These are phyloP conservation scores for Globisporangium nagaii DNA, from an alignment of 352 stramenopile genomes.

Conservation along the genomic window DNA sequence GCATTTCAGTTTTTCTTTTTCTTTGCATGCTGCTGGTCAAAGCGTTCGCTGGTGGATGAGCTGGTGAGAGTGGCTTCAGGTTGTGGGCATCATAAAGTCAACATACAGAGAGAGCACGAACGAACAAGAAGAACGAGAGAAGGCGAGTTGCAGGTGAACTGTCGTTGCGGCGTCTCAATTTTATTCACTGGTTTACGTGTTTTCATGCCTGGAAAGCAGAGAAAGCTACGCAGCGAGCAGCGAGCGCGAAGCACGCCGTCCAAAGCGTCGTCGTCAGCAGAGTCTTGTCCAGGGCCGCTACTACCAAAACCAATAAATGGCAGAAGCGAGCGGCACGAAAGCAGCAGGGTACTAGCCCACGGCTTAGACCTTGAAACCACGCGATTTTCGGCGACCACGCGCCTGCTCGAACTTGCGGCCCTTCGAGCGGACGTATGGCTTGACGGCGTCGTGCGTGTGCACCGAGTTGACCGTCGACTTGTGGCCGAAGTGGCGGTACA, in stretches of 20 bases:
- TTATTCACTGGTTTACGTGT: slow-evolving; percentile 50
- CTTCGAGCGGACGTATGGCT: slow-evolving; percentile 98
- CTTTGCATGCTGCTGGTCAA: no score
- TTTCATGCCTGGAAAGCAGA: slow-evolving; percentile 14
- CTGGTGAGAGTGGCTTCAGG: no score
- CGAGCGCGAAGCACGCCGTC: not conserved
- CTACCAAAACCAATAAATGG: slow-evolving; percentile 4
- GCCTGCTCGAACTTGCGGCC: slow-evolving; percentile 99
- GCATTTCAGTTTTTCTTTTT: no score
- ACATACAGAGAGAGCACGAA: not conserved
- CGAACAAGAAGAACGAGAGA: not conserved
- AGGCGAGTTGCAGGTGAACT: slow-evolving; percentile 23
- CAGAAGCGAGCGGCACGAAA: slow-evolving; percentile 2
- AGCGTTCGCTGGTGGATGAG: no score
- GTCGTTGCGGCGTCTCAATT: slow-evolving; percentile 80
- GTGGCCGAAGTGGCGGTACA: slow-evolving; percentile 99
- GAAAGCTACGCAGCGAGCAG: not conserved
- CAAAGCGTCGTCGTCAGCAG: slow-evolving; percentile 2
- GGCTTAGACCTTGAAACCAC: slow-evolving; percentile 99
- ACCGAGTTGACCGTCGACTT: slow-evolving; percentile 95
- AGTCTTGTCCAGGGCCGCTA: not conserved
- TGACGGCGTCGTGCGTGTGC: slow-evolving; percentile 98
- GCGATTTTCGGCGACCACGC: slow-evolving; percentile 97
- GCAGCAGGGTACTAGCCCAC: slow-evolving; percentile 3
- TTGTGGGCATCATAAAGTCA: no score